phyloP scores from a whole-genome alignment of 1,139 yeast species.

The Yarrowia galli region DNA sequence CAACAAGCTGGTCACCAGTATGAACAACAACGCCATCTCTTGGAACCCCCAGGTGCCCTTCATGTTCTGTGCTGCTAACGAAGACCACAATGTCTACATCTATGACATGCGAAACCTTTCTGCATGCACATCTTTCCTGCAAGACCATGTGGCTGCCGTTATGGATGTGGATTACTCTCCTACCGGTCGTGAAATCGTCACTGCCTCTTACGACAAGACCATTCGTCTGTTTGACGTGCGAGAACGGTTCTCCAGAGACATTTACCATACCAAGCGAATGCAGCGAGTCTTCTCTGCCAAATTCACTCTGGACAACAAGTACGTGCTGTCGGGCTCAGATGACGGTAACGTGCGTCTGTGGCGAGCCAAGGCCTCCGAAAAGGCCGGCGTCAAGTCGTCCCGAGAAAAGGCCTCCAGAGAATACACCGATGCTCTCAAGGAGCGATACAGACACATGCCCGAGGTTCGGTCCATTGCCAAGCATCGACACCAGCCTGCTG shows the following conservation, averaged over 20 bases:
- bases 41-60: conserved; percentile 99
- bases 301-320: conserved; percentile 86
- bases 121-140: conserved; percentile 80
- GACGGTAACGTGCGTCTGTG: conserved; percentile 95
- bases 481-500: conserved; percentile 90
- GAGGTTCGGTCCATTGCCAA: conserved; percentile 88
- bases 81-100: conserved; percentile 92
- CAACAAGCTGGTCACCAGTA: conserved; percentile 82
- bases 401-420: conserved; percentile 77
- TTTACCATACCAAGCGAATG: conserved; percentile 97
- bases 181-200: conserved; percentile 94
- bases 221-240: conserved; percentile 76
- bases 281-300: conserved; percentile 87
- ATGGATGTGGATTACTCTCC: conserved; percentile 95
- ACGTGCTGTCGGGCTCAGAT: conserved; percentile 89
- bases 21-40: conserved; percentile 84
- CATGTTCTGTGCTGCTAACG: conserved; percentile 89
- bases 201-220: conserved; percentile 95
- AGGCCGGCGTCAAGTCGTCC: conserved; percentile 80
- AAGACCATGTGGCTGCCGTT: conserved; percentile 96
- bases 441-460: conserved; percentile 94
- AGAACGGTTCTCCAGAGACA: conserved; percentile 92
- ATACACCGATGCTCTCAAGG: conserved; percentile 89
- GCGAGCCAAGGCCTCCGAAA: conserved; percentile 86
- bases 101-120: conserved; percentile 96